phyloP scores from a whole-genome alignment of 139 green algal genomes.

The Chlamydomonas incerta region DNA sequence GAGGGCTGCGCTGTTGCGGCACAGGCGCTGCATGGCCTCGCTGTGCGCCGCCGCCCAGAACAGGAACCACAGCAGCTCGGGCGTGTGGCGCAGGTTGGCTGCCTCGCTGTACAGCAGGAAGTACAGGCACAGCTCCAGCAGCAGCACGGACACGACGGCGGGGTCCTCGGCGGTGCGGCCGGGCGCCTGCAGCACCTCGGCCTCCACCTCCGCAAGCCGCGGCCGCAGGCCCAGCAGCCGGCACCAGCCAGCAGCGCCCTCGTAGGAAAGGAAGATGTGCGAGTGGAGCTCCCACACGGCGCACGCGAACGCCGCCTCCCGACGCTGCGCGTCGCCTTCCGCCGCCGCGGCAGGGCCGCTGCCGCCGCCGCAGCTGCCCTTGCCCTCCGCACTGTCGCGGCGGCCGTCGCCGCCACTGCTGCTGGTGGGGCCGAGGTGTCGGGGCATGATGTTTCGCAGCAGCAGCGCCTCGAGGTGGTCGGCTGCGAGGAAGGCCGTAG shows the following conservation, averaged over 20 bases:
- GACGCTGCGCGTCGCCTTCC: neutral
- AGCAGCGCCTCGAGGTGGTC: constrained; percentile 42
- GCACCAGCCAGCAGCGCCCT: constrained; percentile 10
- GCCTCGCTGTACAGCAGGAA: constrained; percentile 66
- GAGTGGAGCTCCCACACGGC: constrained; percentile 38
- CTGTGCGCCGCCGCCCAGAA: constrained; percentile 66
- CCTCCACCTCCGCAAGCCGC: neutral
- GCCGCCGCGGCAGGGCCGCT: neutral
- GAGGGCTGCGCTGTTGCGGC: no score
- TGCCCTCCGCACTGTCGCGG: neutral
- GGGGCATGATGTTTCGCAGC: constrained; percentile 31
- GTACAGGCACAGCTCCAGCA: constrained; percentile 46
- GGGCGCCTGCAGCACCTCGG: neutral
- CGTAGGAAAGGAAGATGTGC: constrained; percentile 35
- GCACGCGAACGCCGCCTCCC: constrained; percentile 3
- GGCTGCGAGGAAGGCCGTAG: constrained; percentile 42
- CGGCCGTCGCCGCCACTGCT: neutral
- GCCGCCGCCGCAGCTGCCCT: neutral
- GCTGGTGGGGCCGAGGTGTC: neutral
- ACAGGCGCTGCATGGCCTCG: constrained; percentile 24
- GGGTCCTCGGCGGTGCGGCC: neutral
- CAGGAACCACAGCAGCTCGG: constrained; percentile 83
- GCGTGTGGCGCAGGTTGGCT: constrained; percentile 81
- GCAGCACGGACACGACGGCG: constrained; percentile 27
- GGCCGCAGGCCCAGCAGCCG: constrained; percentile 2